Base-by-base conservation (phyloP, 2,329 filamentous ascomycete species). In the Fusarium chlamydosporum region DNA sequence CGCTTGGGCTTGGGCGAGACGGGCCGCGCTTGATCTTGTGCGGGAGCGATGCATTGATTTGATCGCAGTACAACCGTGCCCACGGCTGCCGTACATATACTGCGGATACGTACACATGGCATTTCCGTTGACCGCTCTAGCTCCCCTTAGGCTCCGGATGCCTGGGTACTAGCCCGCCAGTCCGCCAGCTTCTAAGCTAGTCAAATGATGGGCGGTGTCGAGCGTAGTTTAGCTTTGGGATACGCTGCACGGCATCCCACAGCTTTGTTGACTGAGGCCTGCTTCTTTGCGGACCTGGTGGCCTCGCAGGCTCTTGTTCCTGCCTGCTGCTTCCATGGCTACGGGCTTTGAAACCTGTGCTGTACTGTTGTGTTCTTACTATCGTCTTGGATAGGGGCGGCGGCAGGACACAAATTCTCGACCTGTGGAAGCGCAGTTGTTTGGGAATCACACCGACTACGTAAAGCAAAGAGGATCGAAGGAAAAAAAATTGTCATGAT, bases 71-170 rank as follows among this genome's bases (percentile, higher is more conserved):
- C 53, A 53, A 58, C 63, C 66, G 61, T 69, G 66, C 56, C 47
- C 66, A 57, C 18, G 56, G 47, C 66, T 63, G 63, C 61, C 45
- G 45, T 51, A 51, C 60, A 62, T 59, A 35, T 59, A 45, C 38
- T 33, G 65, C 59, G 56, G 58, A 53, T 61, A 61, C 56, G 38
- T 61, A 61, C 56, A 61, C 58, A 69, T 68, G 65, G 70, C 66
- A 70, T 59, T 70, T 61, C 63, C 56, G 72, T 72, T 74, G 72
- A 74, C 72, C 72, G 72, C 72, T 70, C 45, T 68, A 70, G 70
- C 53, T 58, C 60, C 58, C 65, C 53, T 65, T 47, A 60, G 55
- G 64, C 72, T 67, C 71, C 72, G 61, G 69, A 62, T 68, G 45
- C 64, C 70, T 71, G 70, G 69, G 59, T 62, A 46, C 65, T 71